Evolutionary conservation across 2,329 filamentous ascomycete species (phyloP).

Genomic region (Aspergillus novofumigatus): DNA sequence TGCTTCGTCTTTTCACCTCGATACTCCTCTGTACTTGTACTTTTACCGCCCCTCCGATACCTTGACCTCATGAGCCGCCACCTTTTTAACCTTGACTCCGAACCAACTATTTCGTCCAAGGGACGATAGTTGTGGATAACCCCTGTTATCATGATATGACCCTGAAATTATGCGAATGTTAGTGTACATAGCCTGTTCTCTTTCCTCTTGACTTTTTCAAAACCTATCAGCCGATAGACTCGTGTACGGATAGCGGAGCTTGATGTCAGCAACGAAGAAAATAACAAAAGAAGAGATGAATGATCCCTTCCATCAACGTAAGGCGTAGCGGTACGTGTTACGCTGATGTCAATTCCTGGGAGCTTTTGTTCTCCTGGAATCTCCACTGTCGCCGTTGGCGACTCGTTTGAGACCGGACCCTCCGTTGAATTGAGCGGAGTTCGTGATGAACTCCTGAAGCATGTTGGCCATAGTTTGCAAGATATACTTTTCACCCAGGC

Average conservation of each 20-base stretch:
- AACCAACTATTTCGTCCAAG: neutral
- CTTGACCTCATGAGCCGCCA: constrained; percentile 6
- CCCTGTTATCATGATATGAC: constrained; percentile 19
- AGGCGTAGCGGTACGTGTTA: neutral
- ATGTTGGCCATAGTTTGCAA: constrained; percentile 51
- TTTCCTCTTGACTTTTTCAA: constrained; percentile 14
- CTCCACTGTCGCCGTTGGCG: constrained; percentile 20
- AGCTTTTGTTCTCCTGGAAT: constrained; percentile 26
- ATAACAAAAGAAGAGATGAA: constrained; percentile 26
- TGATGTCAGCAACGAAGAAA: constrained; percentile 33
- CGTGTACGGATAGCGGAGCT: constrained; percentile 36
- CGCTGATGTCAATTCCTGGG: constrained; percentile 17
- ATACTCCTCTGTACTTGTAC: constrained; percentile 23
- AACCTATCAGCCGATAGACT: constrained; percentile 23
- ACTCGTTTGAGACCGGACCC: constrained; percentile 28
- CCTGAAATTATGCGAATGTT: constrained; percentile 27
- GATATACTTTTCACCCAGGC: constrained; percentile 68
- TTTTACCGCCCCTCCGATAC: constrained; percentile 21
- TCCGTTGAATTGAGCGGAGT: constrained; percentile 3
- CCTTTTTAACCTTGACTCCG: constrained; percentile 3
- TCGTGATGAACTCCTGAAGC: constrained; percentile 25
- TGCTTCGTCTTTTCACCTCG: constrained; percentile 6
- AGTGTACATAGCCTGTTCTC: constrained; percentile 36
- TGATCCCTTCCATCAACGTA: constrained; percentile 7
- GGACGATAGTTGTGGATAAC: constrained; percentile 18